Conservation (phyloP, 768 basidiomycete genomes). For the Boletus sensibilis region DNA sequence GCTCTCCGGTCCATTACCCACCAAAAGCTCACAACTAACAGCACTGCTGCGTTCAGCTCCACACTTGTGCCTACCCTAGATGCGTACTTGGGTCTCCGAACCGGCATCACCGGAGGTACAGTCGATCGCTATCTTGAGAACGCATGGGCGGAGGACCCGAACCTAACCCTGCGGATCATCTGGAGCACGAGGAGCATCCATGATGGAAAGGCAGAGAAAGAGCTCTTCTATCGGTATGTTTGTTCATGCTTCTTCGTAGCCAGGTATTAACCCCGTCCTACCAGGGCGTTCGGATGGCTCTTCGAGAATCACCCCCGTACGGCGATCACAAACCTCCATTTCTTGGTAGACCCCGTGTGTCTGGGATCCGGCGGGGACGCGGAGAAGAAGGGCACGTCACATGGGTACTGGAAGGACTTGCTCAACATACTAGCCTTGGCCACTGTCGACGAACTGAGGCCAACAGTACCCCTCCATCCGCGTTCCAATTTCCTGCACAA, state of each 20-base stretch:
- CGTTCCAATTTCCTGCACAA: slow-evolving; percentile 29
- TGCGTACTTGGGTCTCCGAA: slow-evolving; percentile 49
- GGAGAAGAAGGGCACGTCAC: slow-evolving; percentile 28
- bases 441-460: slow-evolving; percentile 47
- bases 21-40: slow-evolving; percentile 50
- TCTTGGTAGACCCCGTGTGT: slow-evolving; percentile 55
- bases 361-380: slow-evolving; percentile 7
- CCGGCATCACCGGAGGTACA: slow-evolving; percentile 11
- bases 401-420: slow-evolving; percentile 78
- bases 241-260: background rate
- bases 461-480: background rate
- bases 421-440: slow-evolving; percentile 66
- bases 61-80: slow-evolving; percentile 54
- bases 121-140: slow-evolving; percentile 41
- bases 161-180: slow-evolving; percentile 60
- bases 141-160: slow-evolving; percentile 59
- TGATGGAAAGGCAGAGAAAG: slow-evolving; percentile 62
- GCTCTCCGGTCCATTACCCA: slow-evolving; percentile 45
- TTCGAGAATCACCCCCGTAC: slow-evolving; percentile 68
- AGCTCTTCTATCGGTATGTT: slow-evolving; percentile 55
- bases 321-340: slow-evolving; percentile 56
- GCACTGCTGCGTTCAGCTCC: slow-evolving; percentile 49
- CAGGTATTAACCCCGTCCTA: background rate
- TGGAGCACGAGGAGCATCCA: slow-evolving; percentile 71
- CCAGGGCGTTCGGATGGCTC: slow-evolving; percentile 63